These are phyloP conservation scores for Zelopaecilomyces penicillatus DNA, from an alignment of 2,329 filamentous ascomycete species.

Conservation along the genomic window DNA sequence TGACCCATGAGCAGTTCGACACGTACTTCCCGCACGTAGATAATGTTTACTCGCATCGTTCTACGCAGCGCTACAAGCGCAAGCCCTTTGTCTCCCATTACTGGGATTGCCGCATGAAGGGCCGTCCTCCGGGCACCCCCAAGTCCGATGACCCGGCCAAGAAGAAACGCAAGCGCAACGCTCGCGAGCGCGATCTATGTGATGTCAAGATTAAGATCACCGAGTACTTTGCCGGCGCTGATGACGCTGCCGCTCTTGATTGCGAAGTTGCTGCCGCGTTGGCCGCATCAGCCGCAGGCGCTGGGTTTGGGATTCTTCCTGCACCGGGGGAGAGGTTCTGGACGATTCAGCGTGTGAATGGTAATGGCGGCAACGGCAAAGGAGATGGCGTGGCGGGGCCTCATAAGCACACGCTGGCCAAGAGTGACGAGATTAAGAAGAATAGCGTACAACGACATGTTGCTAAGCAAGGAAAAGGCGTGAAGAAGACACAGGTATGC, in stretches of 20 bases:
- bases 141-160: constrained; percentile 74
- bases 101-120: constrained; percentile 77
- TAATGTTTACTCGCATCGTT: constrained; percentile 78
- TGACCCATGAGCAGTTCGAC: constrained; percentile 71
- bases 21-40: constrained; percentile 78
- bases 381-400: constrained; percentile 60
- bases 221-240: constrained; percentile 59
- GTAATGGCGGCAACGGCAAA: constrained; percentile 65
- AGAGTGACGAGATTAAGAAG: constrained; percentile 74
- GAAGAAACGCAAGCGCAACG: constrained; percentile 70
- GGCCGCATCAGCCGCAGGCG: constrained; percentile 5
- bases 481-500: constrained; percentile 40
- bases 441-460: constrained; percentile 64
- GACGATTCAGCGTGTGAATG: constrained; percentile 71
- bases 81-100: constrained; percentile 79
- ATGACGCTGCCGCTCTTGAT: constrained; percentile 18
- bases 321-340: constrained; percentile 51
- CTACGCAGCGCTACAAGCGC: constrained; percentile 71
- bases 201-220: constrained; percentile 84
- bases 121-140: constrained; percentile 67
- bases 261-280: constrained; percentile 15
- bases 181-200: constrained; percentile 70
- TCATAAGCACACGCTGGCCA: constrained; percentile 66
- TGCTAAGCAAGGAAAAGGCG: constrained; percentile 56
- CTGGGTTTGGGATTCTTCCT: constrained; percentile 7